These are phyloP conservation scores for Solanum commersonii DNA, from an alignment of 257 asterid species.

Conservation along the genomic window DNA sequence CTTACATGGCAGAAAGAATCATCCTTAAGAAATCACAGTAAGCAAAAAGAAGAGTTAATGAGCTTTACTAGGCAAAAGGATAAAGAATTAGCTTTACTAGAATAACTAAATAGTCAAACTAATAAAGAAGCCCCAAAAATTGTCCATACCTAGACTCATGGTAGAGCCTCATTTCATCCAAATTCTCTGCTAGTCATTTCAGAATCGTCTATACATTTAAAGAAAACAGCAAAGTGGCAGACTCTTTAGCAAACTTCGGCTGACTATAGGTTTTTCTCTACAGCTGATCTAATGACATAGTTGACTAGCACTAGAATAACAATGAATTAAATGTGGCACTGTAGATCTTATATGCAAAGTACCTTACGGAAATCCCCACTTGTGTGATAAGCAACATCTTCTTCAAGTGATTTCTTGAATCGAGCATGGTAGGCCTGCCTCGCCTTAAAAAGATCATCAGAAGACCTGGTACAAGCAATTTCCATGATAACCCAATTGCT, in stretches of 20 bases:
- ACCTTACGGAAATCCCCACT: conserved; percentile 79
- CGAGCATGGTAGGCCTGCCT: conserved; percentile 63
- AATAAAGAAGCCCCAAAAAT: not conserved
- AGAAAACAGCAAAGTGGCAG: not conserved
- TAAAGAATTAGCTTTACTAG: not conserved
- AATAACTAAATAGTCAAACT: not conserved
- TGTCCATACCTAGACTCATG: not conserved
- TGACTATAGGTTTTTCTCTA: not conserved
- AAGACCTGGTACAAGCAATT: conserved; percentile 68
- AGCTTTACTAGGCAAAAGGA: not conserved
- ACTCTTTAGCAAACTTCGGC: not conserved
- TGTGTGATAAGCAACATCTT: conserved; percentile 82
- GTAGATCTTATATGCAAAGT: not conserved
- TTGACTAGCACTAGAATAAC: not conserved
- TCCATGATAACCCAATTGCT: conserved; percentile 67
- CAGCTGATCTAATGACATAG: not conserved
- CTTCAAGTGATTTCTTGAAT: conserved; percentile 77
- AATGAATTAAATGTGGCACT: not conserved
- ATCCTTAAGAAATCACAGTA: not conserved
- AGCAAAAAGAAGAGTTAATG: not conserved
- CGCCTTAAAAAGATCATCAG: conserved; percentile 50
- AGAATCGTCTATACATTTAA: not conserved
- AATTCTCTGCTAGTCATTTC: not conserved
- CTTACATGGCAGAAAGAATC: not conserved
- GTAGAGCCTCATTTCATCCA: not conserved